These are phyloP conservation scores for Mycena sp. DNA, from an alignment of 1,284 basidiomycete species.

Conservation along the genomic window DNA sequence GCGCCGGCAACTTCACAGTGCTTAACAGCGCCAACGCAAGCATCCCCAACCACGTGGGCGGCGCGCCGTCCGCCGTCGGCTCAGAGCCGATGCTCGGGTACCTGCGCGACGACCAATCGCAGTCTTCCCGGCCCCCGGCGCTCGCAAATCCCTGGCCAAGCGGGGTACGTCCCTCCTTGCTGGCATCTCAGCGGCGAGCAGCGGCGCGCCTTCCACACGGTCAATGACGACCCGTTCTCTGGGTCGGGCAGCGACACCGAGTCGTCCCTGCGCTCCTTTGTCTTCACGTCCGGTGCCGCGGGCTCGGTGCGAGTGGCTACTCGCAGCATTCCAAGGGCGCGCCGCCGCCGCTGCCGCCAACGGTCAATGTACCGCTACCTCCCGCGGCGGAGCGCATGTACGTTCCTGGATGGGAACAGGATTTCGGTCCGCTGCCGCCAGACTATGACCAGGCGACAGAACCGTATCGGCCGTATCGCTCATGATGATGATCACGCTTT, in stretches of 20 bases:
- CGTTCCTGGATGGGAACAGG: constrained; percentile 24
- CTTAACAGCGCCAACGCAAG: no score
- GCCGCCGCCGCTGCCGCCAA: constrained; percentile 10
- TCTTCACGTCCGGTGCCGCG: not conserved
- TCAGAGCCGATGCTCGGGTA: no score
- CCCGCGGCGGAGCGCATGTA: constrained; percentile 20
- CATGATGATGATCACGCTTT: no score
- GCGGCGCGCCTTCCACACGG: not conserved
- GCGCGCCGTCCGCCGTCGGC: no score
- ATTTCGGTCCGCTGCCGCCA: constrained; percentile 25
- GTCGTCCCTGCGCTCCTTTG: not conserved
- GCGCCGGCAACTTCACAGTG: no score
- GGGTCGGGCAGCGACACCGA: not conserved
- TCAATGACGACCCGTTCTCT: not conserved
- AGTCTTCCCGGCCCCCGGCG: no score
- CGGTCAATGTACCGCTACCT: constrained; percentile 23
- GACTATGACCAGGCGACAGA: constrained; percentile 26
- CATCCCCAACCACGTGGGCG: no score
- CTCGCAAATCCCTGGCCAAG: no score
- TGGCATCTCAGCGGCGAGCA: no score
- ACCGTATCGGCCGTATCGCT: no score
- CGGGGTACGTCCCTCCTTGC: no score
- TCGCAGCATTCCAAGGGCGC: not conserved
- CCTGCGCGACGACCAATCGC: no score
- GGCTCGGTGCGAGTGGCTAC: not conserved